Evolutionary conservation across 1,284 basidiomycete genomes (phyloP), one percentile per base, ranked within the genome.

Genomic region (Vanrija pseudolonga): DNA sequence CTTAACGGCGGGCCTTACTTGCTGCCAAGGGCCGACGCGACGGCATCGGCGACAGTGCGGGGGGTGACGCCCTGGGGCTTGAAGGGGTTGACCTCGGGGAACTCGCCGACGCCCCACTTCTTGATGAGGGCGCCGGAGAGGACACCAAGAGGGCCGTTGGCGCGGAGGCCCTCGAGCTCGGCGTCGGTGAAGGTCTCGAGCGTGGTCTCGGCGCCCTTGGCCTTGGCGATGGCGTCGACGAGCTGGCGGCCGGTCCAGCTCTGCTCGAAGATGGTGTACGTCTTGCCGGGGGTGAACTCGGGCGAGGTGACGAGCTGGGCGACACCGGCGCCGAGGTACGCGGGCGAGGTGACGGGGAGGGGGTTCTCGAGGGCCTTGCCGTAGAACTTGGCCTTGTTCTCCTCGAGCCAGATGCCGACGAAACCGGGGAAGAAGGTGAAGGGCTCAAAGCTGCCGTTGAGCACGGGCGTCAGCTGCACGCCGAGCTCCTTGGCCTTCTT

Each of bases 21-120:
- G 28, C 11, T 19, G n/a, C 20, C 22, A 37, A 47, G 11, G 36
- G 43, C 19, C 32, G 44, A 19, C 22, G 38, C 22, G 46, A 47
- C 15, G 20, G 43, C 19, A 28, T 51, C n/a, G 36, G 24, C 50
- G 37, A 51, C 42, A 3, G 50, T 45, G 36, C 36, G 37, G 23
- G 41, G 28, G 15, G 20, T 23, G 28, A 45, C 40, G 44, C 39
- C 32, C 19, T 26, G 20, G 23, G 55, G 55, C 2, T 19, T 28
- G 90, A 91, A 73, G 90, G 94, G 18, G 84, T 78, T 57, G 81
- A 80, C 71, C 91, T 88, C 77, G 94, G 91, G 43, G 85, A 82
- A 6, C 91, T 89, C 18, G 93, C 91, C 4, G 89, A 90, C 4
- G 88, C 91, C 66, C 86, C 78, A 38, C 79, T 79, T 0, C 86